Conservation (phyloP, 2,329 filamentous ascomycete species). For the Claviceps paspali region DNA sequence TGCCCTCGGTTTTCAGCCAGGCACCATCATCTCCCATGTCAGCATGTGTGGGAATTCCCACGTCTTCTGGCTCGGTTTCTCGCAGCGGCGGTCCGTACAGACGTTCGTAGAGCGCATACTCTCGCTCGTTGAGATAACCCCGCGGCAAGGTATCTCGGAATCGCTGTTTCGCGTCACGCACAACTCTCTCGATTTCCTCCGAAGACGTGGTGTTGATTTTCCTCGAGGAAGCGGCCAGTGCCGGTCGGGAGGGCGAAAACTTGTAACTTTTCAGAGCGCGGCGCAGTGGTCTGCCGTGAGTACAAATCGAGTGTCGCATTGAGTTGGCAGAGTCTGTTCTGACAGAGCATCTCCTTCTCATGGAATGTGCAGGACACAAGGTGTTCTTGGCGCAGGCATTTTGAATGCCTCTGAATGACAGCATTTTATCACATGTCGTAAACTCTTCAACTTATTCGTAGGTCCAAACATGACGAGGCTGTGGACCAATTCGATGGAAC, state of each 20-base stretch:
- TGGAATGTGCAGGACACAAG: slow-evolving; percentile 7
- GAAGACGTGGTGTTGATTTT: background rate
- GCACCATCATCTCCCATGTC: slow-evolving; percentile 16
- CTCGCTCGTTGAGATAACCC: slow-evolving; percentile 51
- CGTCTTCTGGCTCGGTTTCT: slow-evolving; percentile 43
- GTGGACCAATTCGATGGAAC: slow-evolving; percentile 7
- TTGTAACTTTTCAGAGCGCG: slow-evolving; percentile 7
- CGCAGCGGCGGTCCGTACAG: slow-evolving; percentile 65
- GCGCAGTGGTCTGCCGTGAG: background rate
- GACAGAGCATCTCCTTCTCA: background rate
- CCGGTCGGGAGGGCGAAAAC: slow-evolving; percentile 15
- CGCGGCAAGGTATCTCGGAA: slow-evolving; percentile 67
- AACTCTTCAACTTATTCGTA: slow-evolving; percentile 6
- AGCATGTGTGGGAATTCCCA: slow-evolving; percentile 30
- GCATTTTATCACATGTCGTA: slow-evolving; percentile 14
- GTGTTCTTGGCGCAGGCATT: slow-evolving; percentile 18
- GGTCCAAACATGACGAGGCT: slow-evolving; percentile 3
- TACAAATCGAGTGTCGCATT: background rate
- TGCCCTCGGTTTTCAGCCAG: slow-evolving; percentile 19
- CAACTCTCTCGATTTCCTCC: slow-evolving; percentile 42
- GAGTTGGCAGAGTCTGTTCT: background rate
- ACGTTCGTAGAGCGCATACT: slow-evolving; percentile 62
- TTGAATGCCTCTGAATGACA: slow-evolving; percentile 19
- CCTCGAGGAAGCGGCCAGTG: slow-evolving; percentile 9
- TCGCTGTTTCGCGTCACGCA: slow-evolving; percentile 54